Evolutionary conservation across 2,329 filamentous ascomycete genomes (phyloP), one percentile per base, ranked within the genome.

Genomic region (Ophiostoma australiae): DNA sequence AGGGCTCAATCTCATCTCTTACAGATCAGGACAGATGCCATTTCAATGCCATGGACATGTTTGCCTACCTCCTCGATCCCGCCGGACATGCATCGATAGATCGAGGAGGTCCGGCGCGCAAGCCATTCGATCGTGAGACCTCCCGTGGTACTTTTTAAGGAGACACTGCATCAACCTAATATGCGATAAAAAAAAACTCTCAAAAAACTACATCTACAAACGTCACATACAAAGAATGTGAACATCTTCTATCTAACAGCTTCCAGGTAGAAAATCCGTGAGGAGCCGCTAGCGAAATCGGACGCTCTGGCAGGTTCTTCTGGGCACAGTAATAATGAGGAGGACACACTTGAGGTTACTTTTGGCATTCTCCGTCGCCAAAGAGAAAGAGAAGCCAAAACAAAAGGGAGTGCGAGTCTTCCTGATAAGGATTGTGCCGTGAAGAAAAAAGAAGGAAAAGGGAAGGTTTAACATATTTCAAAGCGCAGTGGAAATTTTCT

Each of bases 281-380:
- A 93, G 92, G 91, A 90, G 90, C 91, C 88, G 93, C 91, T 97
- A 97, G 94, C 94, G 94, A 93, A 97, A 93, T 93, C 92, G 91
- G 91, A 90, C 91, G 91, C 89, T 82, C 74, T 79, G 80, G 78
- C 69, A 78, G 35, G 63, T 91, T 83, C 80, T 79, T 97, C 91
- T 97, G 80, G 92, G 92, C 94, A 95, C 89, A 83, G 82, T 88
- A 81, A 86, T 37, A 95, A 97, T 97, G 94, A 89, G 94, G 93
- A 92, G 87, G 87, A 90, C 89, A 86, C 89, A 87, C 85, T 91
- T 91, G 86, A 88, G 83, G 82, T 80, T 73, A 66, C 71, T 70
- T 69, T 63, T 67, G 58, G 37, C 66, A 31, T 33, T 31, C 69
- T 37, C n/a, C 35, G 33, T 58, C 63, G 13, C 37, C 65, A 69